Evolutionary conservation across 2,329 filamentous ascomycete species (phyloP).

Genomic region (Calonectria pauciramosa): DNA sequence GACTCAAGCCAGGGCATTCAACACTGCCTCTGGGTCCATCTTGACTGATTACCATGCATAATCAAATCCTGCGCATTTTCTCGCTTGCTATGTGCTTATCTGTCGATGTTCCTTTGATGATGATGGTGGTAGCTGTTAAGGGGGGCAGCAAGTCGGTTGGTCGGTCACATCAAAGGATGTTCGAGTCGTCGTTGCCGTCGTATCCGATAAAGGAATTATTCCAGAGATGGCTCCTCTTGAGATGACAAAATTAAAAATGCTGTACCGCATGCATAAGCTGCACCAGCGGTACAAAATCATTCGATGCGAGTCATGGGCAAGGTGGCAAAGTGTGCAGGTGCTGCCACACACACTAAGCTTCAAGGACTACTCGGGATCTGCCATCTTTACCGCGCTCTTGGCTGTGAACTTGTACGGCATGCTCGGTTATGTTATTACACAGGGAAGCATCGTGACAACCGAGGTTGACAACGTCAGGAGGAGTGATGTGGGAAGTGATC

Average conservation of each 20-base stretch:
- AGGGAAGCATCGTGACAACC: conserved; percentile 21
- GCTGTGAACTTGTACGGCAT: conserved; percentile 17
- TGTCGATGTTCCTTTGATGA: conserved; percentile 1
- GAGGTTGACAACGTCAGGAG: conserved; percentile 29
- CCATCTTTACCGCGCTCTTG: not conserved
- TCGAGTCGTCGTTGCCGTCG: conserved; percentile 9
- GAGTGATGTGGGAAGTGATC: conserved; percentile 20
- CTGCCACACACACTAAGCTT: not conserved
- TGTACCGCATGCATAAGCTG: not conserved
- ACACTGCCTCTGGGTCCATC: not conserved
- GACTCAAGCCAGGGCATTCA: not conserved
- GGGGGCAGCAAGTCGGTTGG: conserved; percentile 9
- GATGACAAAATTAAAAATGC: not conserved
- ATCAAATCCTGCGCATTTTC: not conserved
- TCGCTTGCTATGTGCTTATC: not conserved
- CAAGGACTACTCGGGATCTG: not conserved
- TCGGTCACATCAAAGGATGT: not conserved
- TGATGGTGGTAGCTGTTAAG: not conserved
- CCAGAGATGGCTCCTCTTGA: not conserved
- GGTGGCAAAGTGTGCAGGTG: not conserved
- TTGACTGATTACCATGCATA: conserved; percentile 10
- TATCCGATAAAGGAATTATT: conserved; percentile 20
- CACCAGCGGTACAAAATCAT: not conserved
- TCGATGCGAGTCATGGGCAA: not conserved
- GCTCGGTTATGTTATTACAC: not conserved